Base-by-base conservation (phyloP, 1,139 yeast species). In the Blastobotrys illinoisensis region DNA sequence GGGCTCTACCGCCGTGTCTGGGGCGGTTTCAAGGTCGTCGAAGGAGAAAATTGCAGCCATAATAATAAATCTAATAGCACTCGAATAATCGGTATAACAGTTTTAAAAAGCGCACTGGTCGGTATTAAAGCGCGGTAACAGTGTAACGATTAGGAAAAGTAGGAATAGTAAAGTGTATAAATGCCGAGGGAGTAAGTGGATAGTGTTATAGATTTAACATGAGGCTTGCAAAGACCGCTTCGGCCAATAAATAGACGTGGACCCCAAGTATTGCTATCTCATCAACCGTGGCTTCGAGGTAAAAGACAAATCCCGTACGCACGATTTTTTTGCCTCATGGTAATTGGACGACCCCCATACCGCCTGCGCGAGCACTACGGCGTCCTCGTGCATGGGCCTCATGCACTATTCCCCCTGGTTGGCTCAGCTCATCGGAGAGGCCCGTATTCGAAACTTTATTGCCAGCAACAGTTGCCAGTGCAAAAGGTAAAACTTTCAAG, bases 31-130 rank as follows among this genome's bases (percentile, higher is more conserved):
- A 32, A 49, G 49, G 32, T 57, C 60, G 44, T 57, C 60, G 46
- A 62, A 52, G 26, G 60, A 58, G 47, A 62, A 62, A 9, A 61
- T 59, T 16, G 51, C 56, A 46, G 61, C 53, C 63, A 58, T 54
- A 44, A 58, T 54, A 44, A 11, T 44, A 49, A 46, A 32, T 32
- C 40, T 32, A 32, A n/a, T 3, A 11, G 13, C 14, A n/a, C 40
- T 13, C 14, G 11, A 32, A n/a, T 3, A 32, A 32, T 4, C 23
- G 16, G 40, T 32, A 32, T 32, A 11, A 32, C 40, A 21, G 6
- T 21, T 4, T 21, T 21, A 21, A 21, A 21, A 21, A 21, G n/a
- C n/a, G n/a, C n/a, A n/a, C n/a, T n/a, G n/a, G n/a, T n/a, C n/a
- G n/a, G n/a, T n/a, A n/a, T n/a, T n/a, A n/a, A 21, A 21, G 6